Percentiles rank a stretch among this genome's conserved stretches.
Conservation (phyloP, 2,329 filamentous ascomycete genomes). For the Ophiocordyceps camponoti-saundersi region DNA sequence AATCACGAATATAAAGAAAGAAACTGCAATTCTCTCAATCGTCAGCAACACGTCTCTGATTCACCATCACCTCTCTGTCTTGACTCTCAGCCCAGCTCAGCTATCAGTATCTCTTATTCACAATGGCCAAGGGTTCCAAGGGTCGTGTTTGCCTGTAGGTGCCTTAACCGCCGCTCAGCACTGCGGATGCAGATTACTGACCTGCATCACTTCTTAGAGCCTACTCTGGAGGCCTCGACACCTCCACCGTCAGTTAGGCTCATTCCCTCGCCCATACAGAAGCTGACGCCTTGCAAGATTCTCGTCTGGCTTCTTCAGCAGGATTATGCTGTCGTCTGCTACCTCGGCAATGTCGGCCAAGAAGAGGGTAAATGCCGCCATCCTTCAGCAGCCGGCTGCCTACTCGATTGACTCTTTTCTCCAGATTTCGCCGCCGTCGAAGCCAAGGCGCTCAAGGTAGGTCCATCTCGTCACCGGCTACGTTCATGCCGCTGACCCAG, state of each 20-base stretch:
- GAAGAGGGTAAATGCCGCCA: not conserved
- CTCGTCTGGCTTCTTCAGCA: not conserved
- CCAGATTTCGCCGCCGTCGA: not conserved
- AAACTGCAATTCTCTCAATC: no score
- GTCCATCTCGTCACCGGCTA: not conserved
- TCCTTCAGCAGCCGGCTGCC: not conserved
- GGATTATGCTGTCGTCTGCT: not conserved
- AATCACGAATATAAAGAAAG: no score
- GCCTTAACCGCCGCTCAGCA: not conserved
- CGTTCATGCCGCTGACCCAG: not conserved
- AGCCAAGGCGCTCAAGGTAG: not conserved
- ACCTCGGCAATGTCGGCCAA: not conserved
- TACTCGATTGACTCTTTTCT: not conserved
- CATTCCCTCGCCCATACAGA: not conserved
- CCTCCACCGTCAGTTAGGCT: not conserved
- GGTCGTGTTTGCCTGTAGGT: not conserved
- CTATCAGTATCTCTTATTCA: not conserved
- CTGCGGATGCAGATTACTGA: not conserved
- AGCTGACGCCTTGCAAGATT: not conserved
- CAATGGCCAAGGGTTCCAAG: not conserved
- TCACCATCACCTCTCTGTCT: no score
- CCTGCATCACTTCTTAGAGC: not conserved
- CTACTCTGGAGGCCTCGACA: not conserved
- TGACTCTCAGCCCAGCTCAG: no score
- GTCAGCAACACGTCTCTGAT: no score